Conservation (phyloP, 2,329 filamentous ascomycete species). For the Zymoseptoria ardabiliae region DNA sequence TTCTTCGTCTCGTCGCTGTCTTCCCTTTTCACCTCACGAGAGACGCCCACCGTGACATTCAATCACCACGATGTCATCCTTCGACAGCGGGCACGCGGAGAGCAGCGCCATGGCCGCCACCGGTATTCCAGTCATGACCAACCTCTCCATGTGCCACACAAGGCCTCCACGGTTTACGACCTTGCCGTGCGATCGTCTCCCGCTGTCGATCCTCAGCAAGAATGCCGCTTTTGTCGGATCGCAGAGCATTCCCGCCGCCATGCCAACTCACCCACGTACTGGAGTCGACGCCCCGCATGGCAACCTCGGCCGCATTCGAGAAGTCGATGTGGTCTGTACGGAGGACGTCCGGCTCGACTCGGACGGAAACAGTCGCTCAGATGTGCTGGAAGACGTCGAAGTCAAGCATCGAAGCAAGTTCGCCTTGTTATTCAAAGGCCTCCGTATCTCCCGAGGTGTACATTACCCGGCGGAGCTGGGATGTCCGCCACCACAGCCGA, state of each 20-base stretch:
- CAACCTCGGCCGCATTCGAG: neutral
- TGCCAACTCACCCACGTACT: neutral
- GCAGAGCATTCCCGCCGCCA: neutral
- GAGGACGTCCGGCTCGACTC: neutral
- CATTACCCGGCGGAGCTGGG: neutral
- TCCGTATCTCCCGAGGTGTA: neutral
- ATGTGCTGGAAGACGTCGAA: neutral
- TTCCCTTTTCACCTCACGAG: neutral
- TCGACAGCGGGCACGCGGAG: neutral
- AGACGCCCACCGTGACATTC: neutral
- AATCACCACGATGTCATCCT: neutral
- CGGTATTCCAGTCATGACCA: neutral
- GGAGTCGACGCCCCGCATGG: neutral
- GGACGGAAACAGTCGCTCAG: neutral
- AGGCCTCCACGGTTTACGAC: neutral
- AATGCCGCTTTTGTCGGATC: neutral
- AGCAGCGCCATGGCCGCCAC: neutral
- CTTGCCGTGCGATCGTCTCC: neutral
- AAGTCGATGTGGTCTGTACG: neutral
- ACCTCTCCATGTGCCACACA: neutral
- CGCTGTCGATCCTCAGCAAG: neutral
- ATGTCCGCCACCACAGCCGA: neutral
- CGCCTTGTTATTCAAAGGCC: neutral
- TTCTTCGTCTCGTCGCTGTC: neutral
- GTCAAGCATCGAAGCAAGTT: neutral